These are phyloP conservation scores for Exophiala sp. DNA, from an alignment of 2,329 filamentous ascomycete genomes.

Conservation along the genomic window DNA sequence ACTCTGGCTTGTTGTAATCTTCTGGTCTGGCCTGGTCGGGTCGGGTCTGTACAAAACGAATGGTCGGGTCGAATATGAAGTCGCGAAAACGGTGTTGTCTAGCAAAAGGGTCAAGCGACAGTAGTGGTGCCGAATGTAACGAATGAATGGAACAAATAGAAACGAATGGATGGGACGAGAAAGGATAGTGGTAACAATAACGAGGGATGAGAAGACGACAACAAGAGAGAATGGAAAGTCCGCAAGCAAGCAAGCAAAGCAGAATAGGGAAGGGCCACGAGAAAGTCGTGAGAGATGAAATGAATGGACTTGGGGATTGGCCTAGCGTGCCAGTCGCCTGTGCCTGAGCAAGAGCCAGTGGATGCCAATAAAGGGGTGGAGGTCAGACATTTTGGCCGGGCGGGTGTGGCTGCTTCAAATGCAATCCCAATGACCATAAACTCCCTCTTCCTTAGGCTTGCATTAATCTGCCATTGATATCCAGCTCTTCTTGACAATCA, in stretches of 20 bases:
- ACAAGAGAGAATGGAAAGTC: not conserved
- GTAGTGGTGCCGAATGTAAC: constrained; percentile 12
- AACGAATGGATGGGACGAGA: constrained; percentile 27
- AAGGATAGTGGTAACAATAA: constrained; percentile 20
- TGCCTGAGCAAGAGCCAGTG: no score
- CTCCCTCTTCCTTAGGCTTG: no score
- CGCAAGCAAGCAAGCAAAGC: not conserved
- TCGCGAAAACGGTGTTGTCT: constrained; percentile 29
- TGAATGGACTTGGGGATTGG: not conserved
- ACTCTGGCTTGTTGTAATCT: not conserved
- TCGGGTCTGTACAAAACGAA: constrained; percentile 15
- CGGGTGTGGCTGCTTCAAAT: no score
- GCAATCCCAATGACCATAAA: no score
- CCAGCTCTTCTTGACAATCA: no score
- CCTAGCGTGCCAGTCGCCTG: not conserved
- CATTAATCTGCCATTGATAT: no score
- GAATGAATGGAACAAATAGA: constrained; percentile 24
- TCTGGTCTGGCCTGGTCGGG: not conserved
- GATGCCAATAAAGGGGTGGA: no score
- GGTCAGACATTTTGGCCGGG: no score
- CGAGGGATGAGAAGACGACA: constrained; percentile 1
- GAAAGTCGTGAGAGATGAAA: not conserved
- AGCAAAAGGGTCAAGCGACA: constrained; percentile 26
- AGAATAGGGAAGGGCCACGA: not conserved
- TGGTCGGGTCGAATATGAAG: constrained; percentile 31